Percentiles rank a stretch among this genome's conserved stretches.
Conservation (phyloP, 2,329 filamentous ascomycete genomes). For the Diaporthe sp. region DNA sequence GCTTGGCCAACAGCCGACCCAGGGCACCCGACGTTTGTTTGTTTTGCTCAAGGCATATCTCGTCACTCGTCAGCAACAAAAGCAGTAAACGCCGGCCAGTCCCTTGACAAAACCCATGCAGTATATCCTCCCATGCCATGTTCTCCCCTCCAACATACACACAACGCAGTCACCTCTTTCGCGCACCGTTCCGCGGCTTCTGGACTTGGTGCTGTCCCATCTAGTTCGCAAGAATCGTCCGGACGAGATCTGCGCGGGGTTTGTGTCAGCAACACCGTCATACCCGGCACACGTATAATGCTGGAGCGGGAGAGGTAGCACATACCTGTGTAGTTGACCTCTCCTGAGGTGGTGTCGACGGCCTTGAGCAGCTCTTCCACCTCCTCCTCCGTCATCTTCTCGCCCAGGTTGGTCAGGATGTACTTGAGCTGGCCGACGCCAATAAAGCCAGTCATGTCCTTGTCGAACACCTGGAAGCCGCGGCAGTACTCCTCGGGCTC, state of each 20-base stretch:
- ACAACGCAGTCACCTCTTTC: neutral
- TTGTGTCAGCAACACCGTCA: neutral
- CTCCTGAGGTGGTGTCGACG: constrained; percentile 93
- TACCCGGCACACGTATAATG: neutral
- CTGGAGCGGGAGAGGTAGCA: constrained; percentile 25
- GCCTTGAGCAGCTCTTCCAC: constrained; percentile 99
- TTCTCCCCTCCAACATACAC: neutral
- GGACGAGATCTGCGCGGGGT: constrained; percentile 74
- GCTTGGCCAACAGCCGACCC: constrained; percentile 23
- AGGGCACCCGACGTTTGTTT: constrained; percentile 30
- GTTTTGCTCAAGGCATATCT: constrained; percentile 22
- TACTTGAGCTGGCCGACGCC: constrained; percentile 98
- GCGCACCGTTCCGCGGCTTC: constrained; percentile 11
- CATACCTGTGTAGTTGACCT: constrained; percentile 97
- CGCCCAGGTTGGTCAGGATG: constrained; percentile 95
- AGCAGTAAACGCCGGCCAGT: constrained; percentile 35
- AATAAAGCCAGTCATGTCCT: constrained; percentile 98
- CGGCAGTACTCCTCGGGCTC: constrained; percentile 98
- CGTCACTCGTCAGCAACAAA: constrained; percentile 34
- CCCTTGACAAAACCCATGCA: constrained; percentile 34
- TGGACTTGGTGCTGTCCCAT: constrained; percentile 36
- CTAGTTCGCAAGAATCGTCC: constrained; percentile 88
- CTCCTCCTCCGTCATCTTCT: constrained; percentile 99
- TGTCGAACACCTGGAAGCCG: constrained; percentile 99
- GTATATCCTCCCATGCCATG: constrained; percentile 29